phyloP scores from a whole-genome alignment of 768 basidiomycete genomes.

The Candolleomyces eurysporus region DNA sequence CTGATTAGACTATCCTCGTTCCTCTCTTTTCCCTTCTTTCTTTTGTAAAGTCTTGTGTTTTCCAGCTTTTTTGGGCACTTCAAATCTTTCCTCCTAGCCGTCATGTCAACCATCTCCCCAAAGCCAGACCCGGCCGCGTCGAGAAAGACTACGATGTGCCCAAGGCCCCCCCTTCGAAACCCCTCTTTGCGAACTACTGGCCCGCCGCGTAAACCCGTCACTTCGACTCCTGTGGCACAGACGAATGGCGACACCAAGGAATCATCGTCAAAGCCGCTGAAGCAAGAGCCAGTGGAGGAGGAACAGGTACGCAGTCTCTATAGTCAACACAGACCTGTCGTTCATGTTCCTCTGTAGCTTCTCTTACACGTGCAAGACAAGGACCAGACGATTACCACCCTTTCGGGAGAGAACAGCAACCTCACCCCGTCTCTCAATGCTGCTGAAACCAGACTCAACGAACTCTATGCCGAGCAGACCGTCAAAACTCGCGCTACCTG shows the following conservation, averaged over 20 bases:
- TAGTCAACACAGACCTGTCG: conserved; percentile 17
- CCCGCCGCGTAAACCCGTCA: conserved; percentile 55
- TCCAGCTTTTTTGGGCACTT: conserved; percentile 1
- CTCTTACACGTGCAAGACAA: conserved; percentile 77
- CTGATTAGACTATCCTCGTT: not conserved
- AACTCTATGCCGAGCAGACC: conserved; percentile 69
- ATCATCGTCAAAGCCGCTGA: conserved; percentile 58
- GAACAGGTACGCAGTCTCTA: conserved; percentile 54
- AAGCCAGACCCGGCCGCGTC: conserved; percentile 40
- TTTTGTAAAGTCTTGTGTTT: conserved; percentile 1
- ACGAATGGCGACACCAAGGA: conserved; percentile 51
- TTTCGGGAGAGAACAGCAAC: conserved; percentile 63
- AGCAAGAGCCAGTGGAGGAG: conserved; percentile 77
- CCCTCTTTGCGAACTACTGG: conserved; percentile 55
- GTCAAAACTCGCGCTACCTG: conserved; percentile 52
- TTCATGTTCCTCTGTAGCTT: conserved; percentile 44
- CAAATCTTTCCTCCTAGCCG: conserved; percentile 6
- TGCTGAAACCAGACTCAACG: conserved; percentile 72
- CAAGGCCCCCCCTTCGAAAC: conserved; percentile 43
- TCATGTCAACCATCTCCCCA: conserved; percentile 47
- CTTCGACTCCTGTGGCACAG: conserved; percentile 40
- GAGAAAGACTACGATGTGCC: conserved; percentile 39
- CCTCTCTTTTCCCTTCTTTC: conserved; percentile 5
- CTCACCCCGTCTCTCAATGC: conserved; percentile 62
- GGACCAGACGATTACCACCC: conserved; percentile 61